Conservation (phyloP, 2,329 filamentous ascomycete genomes). For the Sclerotinia trifoliorum region DNA sequence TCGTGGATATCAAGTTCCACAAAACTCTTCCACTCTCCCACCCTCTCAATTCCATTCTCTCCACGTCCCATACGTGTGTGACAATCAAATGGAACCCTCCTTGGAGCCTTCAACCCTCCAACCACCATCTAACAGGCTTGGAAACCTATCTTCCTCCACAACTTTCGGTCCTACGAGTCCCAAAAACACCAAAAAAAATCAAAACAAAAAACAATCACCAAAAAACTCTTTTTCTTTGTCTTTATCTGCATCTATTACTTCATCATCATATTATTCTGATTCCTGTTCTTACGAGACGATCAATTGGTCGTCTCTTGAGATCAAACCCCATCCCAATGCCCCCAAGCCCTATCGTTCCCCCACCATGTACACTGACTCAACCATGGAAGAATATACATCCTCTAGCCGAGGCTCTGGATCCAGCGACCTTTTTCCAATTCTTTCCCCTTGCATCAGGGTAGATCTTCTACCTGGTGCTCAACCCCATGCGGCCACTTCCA, state of each 20-base stretch:
- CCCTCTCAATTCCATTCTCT: background rate
- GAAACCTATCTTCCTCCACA: conserved; percentile 10
- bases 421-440: background rate
- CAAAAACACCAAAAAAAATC: background rate
- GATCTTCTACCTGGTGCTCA: conserved; percentile 1
- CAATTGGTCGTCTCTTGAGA: conserved; percentile 18
- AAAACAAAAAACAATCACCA: background rate
- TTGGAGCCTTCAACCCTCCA: conserved; percentile 9
- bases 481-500: background rate
- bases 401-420: background rate
- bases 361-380: conserved; percentile 13
- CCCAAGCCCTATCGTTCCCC: background rate
- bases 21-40: background rate
- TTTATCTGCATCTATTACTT: background rate
- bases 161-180: conserved; percentile 7
- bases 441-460: background rate
- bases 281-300: conserved; percentile 13
- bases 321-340: background rate
- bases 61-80: background rate
- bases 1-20: conserved; percentile 20
- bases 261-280: background rate
- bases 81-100: conserved; percentile 1
- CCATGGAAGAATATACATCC: background rate
- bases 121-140: background rate
- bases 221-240: conserved; percentile 11